Evolutionary conservation across 1,284 basidiomycete genomes (phyloP), one percentile per base, ranked within the genome.

Genomic region (Malassezia globosa): DNA sequence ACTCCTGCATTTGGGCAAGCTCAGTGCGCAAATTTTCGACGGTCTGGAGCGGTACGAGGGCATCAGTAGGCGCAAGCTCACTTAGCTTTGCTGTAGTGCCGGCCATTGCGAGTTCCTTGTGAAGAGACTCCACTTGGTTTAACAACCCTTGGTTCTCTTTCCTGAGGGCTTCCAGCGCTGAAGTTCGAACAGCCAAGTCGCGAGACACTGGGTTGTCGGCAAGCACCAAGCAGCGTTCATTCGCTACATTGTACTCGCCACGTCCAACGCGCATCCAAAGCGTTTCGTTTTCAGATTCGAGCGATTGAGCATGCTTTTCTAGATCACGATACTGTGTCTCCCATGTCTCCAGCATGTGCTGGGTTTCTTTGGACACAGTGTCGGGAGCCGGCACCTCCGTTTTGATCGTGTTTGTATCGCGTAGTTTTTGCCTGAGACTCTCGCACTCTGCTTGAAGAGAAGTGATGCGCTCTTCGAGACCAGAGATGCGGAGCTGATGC

Each of bases 211-310:
- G 87, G 58, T 87, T 88, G 37, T 83, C 80, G 8, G 72, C 74
- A 51, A 89, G 72, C 36, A 78, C 78, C 7, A 89, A 74, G 3
- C 87, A 78, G 11, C 83, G 80, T 33, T 79, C 77, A 18, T 80
- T 80, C 0, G 80, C 80, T 0, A 82, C 82, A 7, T 88, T 77
- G 61, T 86, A 85, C 39, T 82, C 76, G 4, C 87, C 87, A 0
- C 79, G 79, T 81, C 64, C 64, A 4, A 66, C 58, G 3, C 64
- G 48, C 8, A 40, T 81, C 16, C 77, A 75, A 0, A 88, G 76
- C 45, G 83, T 81, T 66, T 84, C 85, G 16, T 87, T 77, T 23
- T 78, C 77, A 60, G 82, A 81, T 54, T 83, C 82, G 37, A 85
- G 74, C 19, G 74, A 65, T 26, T 84, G 82, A 22, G 84, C 61